Conservation (phyloP, 805 yeast species). For the Kazachstania bromeliacearum region DNA sequence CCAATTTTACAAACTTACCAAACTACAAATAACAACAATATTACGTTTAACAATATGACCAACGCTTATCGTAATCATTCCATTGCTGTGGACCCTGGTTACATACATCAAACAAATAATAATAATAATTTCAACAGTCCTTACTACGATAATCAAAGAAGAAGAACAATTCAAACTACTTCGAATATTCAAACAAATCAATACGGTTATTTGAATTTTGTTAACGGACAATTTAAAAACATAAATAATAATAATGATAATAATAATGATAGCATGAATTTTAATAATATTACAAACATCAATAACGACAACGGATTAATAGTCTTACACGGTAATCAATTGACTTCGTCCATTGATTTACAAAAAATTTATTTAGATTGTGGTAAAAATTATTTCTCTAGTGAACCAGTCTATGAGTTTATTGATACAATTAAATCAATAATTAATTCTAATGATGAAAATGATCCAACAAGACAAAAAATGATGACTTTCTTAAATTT, state of each 20-base stretch:
- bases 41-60: not conserved
- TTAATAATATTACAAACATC: not conserved
- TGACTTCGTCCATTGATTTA: slow-evolving; percentile 44
- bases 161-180: slow-evolving; percentile 1
- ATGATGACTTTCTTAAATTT: slow-evolving; percentile 34
- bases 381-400: slow-evolving; percentile 50
- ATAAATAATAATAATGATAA: not conserved
- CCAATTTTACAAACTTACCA: not conserved
- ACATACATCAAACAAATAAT: not conserved
- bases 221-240: slow-evolving; percentile 4
- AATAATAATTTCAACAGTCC: not conserved
- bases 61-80: no score
- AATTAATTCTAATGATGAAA: slow-evolving; percentile 10
- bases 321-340: not conserved
- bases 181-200: slow-evolving; percentile 2
- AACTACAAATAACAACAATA: not conserved
- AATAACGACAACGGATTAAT: slow-evolving; percentile 3
- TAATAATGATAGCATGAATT: not conserved
- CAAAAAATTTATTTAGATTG: slow-evolving; percentile 37
- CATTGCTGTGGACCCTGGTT: no score
- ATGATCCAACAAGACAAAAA: slow-evolving; percentile 9
- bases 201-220: slow-evolving; percentile 8
- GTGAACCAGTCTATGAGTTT: slow-evolving; percentile 32
- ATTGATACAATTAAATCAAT: slow-evolving; percentile 29
- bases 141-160: slow-evolving; percentile 3